Conservation (phyloP, 495 filamentous ascomycete genomes). For the Cercophora newfieldiana region DNA sequence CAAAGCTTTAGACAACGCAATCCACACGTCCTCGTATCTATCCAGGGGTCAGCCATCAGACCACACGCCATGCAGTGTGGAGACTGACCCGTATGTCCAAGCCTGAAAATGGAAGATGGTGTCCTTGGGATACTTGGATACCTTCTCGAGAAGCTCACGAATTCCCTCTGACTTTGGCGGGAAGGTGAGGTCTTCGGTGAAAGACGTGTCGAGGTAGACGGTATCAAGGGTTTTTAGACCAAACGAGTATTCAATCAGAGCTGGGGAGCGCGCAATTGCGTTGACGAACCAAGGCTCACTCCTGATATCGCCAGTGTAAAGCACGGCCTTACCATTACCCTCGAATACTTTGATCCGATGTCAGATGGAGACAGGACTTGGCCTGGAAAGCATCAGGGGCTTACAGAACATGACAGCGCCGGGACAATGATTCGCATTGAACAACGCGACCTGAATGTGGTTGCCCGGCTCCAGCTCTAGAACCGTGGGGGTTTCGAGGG, state of each 20-base stretch:
- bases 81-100: slow-evolving; percentile 84
- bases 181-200: slow-evolving; percentile 51
- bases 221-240: slow-evolving; percentile 68
- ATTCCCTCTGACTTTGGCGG: slow-evolving; percentile 71
- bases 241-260: slow-evolving; percentile 71
- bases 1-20: slow-evolving; percentile 71
- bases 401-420: slow-evolving; percentile 86
- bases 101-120: slow-evolving; percentile 83
- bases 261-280: slow-evolving; percentile 64
- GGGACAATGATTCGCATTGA: slow-evolving; percentile 91
- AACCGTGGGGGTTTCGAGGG: slow-evolving; percentile 75
- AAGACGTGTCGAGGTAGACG: slow-evolving; percentile 88
- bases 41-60: background rate
- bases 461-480: slow-evolving; percentile 71
- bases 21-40: slow-evolving; percentile 84
- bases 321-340: slow-evolving; percentile 67
- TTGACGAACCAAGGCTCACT: slow-evolving; percentile 62
- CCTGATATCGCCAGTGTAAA: slow-evolving; percentile 94
- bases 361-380: background rate
- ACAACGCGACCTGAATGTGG: slow-evolving; percentile 74
- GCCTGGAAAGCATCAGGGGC: background rate
- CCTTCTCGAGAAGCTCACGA: slow-evolving; percentile 68
- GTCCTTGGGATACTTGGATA: slow-evolving; percentile 66
- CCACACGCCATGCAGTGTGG: background rate
- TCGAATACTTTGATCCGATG: slow-evolving; percentile 64